These are phyloP conservation scores for Papiliotrema fonsecae DNA, from an alignment of 1,284 basidiomycete genomes.

Conservation along the genomic window DNA sequence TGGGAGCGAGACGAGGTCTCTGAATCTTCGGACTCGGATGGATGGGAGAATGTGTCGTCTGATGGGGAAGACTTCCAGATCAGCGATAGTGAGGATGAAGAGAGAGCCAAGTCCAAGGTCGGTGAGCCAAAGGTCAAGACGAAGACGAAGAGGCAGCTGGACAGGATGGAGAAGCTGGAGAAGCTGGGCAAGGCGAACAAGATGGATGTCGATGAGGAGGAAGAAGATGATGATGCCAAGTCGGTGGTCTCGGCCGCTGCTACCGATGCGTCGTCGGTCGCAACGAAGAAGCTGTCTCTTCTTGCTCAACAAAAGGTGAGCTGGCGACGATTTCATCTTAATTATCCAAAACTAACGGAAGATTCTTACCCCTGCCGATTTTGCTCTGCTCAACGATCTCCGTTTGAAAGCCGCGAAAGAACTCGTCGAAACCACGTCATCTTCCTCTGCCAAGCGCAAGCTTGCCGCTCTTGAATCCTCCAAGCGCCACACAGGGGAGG, in stretches of 20 bases:
- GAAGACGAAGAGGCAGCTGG: slow-evolving; percentile 17
- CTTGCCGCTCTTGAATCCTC: slow-evolving; percentile 68
- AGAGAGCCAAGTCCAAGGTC: slow-evolving; percentile 46
- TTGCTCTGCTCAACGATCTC: slow-evolving; percentile 86
- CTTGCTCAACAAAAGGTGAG: slow-evolving; percentile 47
- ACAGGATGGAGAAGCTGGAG: no score
- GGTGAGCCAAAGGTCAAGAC: slow-evolving; percentile 44
- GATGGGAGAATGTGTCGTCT: slow-evolving; percentile 82
- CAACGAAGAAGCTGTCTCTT: slow-evolving; percentile 44
- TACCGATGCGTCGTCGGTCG: slow-evolving; percentile 32
- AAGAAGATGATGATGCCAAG: slow-evolving; percentile 32
- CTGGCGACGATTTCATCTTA: not conserved
- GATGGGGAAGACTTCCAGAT: slow-evolving; percentile 70
- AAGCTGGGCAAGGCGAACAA: slow-evolving; percentile 15
- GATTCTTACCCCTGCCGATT: slow-evolving; percentile 98
- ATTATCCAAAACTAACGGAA: slow-evolving; percentile 34
- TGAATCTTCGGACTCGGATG: slow-evolving; percentile 60
- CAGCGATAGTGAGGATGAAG: slow-evolving; percentile 81
- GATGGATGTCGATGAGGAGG: slow-evolving; percentile 12
- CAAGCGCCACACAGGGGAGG: slow-evolving; percentile 54
- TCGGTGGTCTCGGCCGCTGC: slow-evolving; percentile 42
- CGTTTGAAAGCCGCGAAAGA: slow-evolving; percentile 74
- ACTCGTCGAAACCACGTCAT: slow-evolving; percentile 61
- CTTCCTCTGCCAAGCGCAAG: slow-evolving; percentile 79
- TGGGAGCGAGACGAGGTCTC: slow-evolving; percentile 80